phyloP scores from a whole-genome alignment of 140 eudicot species.

The Anethum foeniculum region DNA sequence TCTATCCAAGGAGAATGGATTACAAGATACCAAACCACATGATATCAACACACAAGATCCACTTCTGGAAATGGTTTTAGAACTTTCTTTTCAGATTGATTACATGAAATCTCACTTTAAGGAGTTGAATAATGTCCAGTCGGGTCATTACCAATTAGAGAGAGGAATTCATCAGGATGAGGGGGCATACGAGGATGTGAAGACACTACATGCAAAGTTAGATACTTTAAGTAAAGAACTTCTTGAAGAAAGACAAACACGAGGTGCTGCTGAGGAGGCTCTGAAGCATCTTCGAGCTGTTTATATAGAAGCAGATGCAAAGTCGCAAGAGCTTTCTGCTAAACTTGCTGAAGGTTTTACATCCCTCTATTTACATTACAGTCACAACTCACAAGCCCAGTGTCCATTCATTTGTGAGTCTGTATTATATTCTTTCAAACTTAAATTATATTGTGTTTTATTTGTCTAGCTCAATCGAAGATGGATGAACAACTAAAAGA shows the following conservation, averaged over 20 bases:
- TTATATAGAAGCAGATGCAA: slow-evolving; percentile 74
- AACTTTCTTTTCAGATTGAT: slow-evolving; percentile 70
- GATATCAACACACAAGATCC: slow-evolving; percentile 38
- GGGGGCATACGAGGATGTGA: slow-evolving; percentile 20
- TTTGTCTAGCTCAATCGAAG: slow-evolving; percentile 65
- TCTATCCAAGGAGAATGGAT: slow-evolving; percentile 34
- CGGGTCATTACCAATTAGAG: slow-evolving; percentile 19
- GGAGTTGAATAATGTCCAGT: slow-evolving; percentile 38
- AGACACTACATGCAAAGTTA: slow-evolving; percentile 42
- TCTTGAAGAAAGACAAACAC: slow-evolving; percentile 72
- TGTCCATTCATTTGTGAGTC: not conserved
- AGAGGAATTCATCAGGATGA: slow-evolving; percentile 29
- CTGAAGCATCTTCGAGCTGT: slow-evolving; percentile 69
- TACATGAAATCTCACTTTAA: slow-evolving; percentile 69
- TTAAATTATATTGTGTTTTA: slow-evolving; percentile 23
- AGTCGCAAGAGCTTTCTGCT: slow-evolving; percentile 67
- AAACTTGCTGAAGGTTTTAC: slow-evolving; percentile 84
- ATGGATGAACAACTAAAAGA: slow-evolving; percentile 85
- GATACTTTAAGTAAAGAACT: slow-evolving; percentile 66
- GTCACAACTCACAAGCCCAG: not conserved
- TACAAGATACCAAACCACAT: slow-evolving; percentile 17
- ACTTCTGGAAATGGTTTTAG: slow-evolving; percentile 60
- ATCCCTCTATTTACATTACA: slow-evolving; percentile 5
- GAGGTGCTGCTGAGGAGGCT: slow-evolving; percentile 93
- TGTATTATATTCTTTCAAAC: slow-evolving; percentile 9